A percentile compares a stretch with the other conserved stretches of the same genome.
phyloP scores from a whole-genome alignment of 768 basidiomycete genomes.

The Candolleomyces eurysporus region DNA sequence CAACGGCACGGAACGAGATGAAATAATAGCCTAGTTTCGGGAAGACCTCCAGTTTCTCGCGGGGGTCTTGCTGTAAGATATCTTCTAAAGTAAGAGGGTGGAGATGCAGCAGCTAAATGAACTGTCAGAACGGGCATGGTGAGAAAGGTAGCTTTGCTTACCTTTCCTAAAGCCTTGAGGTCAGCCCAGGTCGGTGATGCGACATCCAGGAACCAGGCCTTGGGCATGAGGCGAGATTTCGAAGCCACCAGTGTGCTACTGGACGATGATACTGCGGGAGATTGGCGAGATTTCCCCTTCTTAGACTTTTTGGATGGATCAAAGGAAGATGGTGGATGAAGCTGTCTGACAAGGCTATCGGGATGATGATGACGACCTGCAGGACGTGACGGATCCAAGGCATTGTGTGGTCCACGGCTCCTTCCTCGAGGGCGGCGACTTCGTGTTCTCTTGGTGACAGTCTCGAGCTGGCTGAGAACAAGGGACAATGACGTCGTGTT shows the following conservation, averaged over 20 bases:
- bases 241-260: not conserved
- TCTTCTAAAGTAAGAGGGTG: conserved; percentile 95
- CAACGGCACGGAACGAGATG: conserved; percentile 81
- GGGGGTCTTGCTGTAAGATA: conserved; percentile 85
- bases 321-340: conserved; percentile 5
- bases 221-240: conserved; percentile 25
- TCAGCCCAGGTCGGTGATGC: conserved; percentile 87
- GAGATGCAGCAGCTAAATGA: conserved; percentile 70
- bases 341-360: not conserved
- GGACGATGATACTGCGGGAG: not conserved
- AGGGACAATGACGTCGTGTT: conserved; percentile 46
- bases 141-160: conserved; percentile 21
- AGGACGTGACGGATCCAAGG: not conserved
- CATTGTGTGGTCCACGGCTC: conserved; percentile 9
- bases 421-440: conserved; percentile 26
- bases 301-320: conserved; percentile 20
- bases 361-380: not conserved
- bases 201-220: conserved; percentile 91
- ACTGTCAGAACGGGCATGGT: not conserved
- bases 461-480: conserved; percentile 50
- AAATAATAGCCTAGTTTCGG: conserved; percentile 91
- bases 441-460: conserved; percentile 37
- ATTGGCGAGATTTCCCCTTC: conserved; percentile 50
- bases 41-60: conserved; percentile 90
- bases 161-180: conserved; percentile 83